These are phyloP conservation scores for Phytophthora pistaciae DNA, from an alignment of 352 stramenopile species.

Conservation along the genomic window DNA sequence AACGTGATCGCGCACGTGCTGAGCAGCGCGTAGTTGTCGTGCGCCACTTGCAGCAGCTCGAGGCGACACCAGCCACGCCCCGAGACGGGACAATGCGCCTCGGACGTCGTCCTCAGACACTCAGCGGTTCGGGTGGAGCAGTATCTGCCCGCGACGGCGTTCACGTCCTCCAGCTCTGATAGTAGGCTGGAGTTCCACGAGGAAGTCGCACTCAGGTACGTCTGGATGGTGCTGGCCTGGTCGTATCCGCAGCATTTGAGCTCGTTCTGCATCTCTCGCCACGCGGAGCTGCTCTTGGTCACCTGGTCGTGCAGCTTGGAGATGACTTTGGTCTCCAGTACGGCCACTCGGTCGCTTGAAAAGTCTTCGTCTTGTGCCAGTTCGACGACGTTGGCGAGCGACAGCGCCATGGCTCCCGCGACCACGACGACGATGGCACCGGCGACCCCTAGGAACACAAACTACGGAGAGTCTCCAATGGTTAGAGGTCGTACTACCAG, in stretches of 20 bases:
- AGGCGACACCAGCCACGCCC: conserved; percentile 56
- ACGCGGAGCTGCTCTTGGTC: conserved; percentile 34
- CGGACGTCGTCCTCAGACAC: conserved; percentile 26
- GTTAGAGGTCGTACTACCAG: not conserved
- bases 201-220: conserved; percentile 24
- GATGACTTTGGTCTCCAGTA: conserved; percentile 62
- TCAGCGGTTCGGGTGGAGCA: conserved; percentile 34
- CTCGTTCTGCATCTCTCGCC: conserved; percentile 54
- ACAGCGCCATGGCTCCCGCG: conserved; percentile 58
- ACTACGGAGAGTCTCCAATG: conserved; percentile 34
- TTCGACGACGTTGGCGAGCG: conserved; percentile 48
- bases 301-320: conserved; percentile 48
- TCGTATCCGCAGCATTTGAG: conserved; percentile 71
- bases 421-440: conserved; percentile 56
- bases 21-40: conserved; percentile 57
- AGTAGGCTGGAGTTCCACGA: conserved; percentile 51
- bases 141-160: conserved; percentile 48
- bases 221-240: conserved; percentile 15
- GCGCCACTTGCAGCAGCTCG: conserved; percentile 55
- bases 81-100: conserved; percentile 51
- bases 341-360: conserved; percentile 35
- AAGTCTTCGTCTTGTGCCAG: conserved; percentile 45
- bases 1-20: conserved; percentile 55
- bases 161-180: conserved; percentile 42
- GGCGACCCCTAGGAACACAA: conserved; percentile 49